Evolutionary conservation across 2,329 filamentous ascomycete genomes (phyloP), one percentile per base, ranked within the genome.

Genomic region (Pestalotiopsis sp.): DNA sequence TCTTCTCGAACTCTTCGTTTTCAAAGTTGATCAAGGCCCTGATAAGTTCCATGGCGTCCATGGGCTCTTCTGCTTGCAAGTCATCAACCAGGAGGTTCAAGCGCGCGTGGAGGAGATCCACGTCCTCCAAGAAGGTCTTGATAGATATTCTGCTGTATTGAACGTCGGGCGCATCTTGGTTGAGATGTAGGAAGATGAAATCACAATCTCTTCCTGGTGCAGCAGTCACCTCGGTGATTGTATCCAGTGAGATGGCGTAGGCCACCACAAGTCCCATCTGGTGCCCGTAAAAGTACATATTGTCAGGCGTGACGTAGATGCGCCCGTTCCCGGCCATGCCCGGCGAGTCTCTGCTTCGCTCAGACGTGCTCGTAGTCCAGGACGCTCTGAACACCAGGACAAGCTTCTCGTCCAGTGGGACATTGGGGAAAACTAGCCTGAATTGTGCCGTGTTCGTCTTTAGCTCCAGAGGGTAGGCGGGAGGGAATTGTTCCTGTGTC

Each of bases 251-350:
- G 64, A 97, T 88, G 17, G 88, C 88, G 64, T 94, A 95, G 1
- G 95, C 92, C 44, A 97, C 85, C 0, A 98, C 92, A 5, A 99
- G 86, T 5, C 96, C 96, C 77, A 98, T 90, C 76, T 98, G 93
- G 75, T 98, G 92, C 73, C 94, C 97, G 80, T 98, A 99, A 76
- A 99, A 98, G 79, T 97, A 98, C 77, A 99, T 90, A 71, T 94
- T 92, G 70, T 91, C 90, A 0, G 91, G 86, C 0, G 95, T 98
- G 68, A 97, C 90, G 77, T 97, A 99, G 26, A 97, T 90, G 65
- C 96, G 89, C 0, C 96, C 87, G 66, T 87, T 87, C 20, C 86
- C 86, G 24, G 84, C 81, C 72, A 98, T 93, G 69, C 76, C 78
- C 17, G 81, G 81, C 66, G 76, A 78, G 3, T 80, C 78, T 7